A percentile compares a stretch with the other conserved stretches of the same genome.
Conservation (phyloP, 371 early-diverging fungal species). For the Smittium culicis region DNA sequence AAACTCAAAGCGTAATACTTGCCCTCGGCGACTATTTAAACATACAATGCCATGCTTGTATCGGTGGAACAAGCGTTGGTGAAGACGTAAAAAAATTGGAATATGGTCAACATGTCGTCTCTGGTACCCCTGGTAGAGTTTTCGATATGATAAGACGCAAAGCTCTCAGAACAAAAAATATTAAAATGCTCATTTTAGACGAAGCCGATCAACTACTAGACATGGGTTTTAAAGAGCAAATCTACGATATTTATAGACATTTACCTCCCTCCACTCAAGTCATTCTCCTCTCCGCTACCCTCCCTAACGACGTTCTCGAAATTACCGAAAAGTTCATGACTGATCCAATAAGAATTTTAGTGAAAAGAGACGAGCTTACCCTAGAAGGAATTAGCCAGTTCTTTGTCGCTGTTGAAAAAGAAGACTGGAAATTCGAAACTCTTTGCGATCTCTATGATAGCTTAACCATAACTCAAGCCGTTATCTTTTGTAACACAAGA, state of each 20-base stretch:
- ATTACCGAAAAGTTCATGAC: slow-evolving; percentile 65
- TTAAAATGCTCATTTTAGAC: slow-evolving; percentile 90
- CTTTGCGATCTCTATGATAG: slow-evolving; percentile 67
- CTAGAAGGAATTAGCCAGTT: slow-evolving; percentile 97
- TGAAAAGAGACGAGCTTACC: no score
- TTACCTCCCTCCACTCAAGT: slow-evolving; percentile 83
- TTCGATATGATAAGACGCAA: slow-evolving; percentile 74
- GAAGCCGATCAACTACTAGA: slow-evolving; percentile 92
- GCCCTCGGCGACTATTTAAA: no score
- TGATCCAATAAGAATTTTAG: slow-evolving; percentile 82
- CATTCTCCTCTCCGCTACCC: slow-evolving; percentile 98
- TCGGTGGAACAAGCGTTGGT: slow-evolving; percentile 84
- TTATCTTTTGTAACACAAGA: slow-evolving; percentile 98
- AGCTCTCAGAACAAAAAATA: slow-evolving; percentile 67
- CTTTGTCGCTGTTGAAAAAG: slow-evolving; percentile 90
- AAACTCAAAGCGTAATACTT: slow-evolving; percentile 75
- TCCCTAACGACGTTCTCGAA: slow-evolving; percentile 49
- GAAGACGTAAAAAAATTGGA: slow-evolving; percentile 71
- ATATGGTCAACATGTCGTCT: slow-evolving; percentile 74
- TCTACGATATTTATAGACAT: slow-evolving; percentile 55
- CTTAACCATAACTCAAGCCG: slow-evolving; percentile 57
- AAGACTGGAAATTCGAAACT: slow-evolving; percentile 77
- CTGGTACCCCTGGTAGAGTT: slow-evolving; percentile 97
- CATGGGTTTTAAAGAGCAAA: slow-evolving; percentile 84
- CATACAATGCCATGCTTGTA: slow-evolving; percentile 94